Percentiles rank a stretch among this genome's conserved stretches.
phyloP scores from a whole-genome alignment of 2,329 filamentous ascomycete species.

The Sporothrix brasiliensis region DNA sequence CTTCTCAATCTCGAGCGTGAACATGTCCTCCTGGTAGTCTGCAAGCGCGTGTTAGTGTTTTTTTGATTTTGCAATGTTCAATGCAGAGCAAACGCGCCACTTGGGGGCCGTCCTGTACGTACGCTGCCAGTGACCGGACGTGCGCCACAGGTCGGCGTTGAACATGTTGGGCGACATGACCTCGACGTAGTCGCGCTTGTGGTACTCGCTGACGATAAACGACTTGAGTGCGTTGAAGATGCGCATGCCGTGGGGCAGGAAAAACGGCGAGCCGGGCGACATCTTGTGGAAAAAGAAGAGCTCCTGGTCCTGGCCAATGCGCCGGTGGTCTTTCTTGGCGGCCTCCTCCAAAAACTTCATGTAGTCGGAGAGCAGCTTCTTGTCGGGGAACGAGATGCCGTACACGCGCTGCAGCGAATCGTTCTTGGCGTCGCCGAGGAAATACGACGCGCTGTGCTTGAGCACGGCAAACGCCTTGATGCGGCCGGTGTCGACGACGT shows the following conservation, averaged over 20 bases:
- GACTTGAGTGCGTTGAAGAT: slow-evolving; percentile 53
- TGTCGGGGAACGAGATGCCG: slow-evolving; percentile 92
- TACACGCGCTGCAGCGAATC: slow-evolving; percentile 96
- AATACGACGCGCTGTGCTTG: slow-evolving; percentile 71
- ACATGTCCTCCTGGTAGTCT: slow-evolving; percentile 92
- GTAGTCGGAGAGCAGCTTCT: slow-evolving; percentile 91
- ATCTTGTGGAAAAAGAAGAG: slow-evolving; percentile 95
- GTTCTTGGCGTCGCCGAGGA: slow-evolving; percentile 89
- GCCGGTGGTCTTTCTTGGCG: slow-evolving; percentile 94
- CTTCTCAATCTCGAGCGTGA: slow-evolving; percentile 75
- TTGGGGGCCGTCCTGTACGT: slow-evolving; percentile 7
- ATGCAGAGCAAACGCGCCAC: not conserved
- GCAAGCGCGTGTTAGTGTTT: slow-evolving; percentile 27
- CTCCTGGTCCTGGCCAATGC: slow-evolving; percentile 93
- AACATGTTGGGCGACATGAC: slow-evolving; percentile 97
- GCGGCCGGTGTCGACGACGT: slow-evolving; percentile 89
- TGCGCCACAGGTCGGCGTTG: slow-evolving; percentile 90
- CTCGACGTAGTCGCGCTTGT: slow-evolving; percentile 90
- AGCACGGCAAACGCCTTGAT: slow-evolving; percentile 95
- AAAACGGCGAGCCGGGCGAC: slow-evolving; percentile 92
- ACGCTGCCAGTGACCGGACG: slow-evolving; percentile 86
- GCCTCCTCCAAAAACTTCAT: slow-evolving; percentile 95
- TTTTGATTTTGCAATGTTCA: no score
- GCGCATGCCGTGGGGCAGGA: slow-evolving; percentile 75
- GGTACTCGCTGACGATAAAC: slow-evolving; percentile 85